phyloP scores from a whole-genome alignment of 208 protist genomes.

The Leishmania gerbilli region DNA sequence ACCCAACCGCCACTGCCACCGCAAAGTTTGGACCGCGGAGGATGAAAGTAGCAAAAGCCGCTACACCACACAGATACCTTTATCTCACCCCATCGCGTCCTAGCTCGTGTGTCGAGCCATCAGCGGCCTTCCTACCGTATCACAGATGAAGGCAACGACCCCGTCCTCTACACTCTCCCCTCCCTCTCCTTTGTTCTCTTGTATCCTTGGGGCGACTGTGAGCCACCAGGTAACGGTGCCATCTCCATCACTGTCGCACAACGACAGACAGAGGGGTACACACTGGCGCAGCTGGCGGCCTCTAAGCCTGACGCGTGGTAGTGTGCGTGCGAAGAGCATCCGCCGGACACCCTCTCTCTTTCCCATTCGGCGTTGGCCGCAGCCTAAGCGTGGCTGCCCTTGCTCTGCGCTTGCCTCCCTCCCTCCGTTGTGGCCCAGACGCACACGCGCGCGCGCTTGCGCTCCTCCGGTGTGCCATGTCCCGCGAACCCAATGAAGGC shows the following conservation, averaged over 20 bases:
- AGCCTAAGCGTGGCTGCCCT: not conserved
- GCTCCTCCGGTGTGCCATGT: slow-evolving; percentile 2
- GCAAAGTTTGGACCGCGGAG: not conserved
- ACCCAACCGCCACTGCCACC: not conserved
- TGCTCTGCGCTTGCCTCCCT: not conserved
- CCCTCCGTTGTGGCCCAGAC: not conserved
- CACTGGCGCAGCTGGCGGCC: not conserved
- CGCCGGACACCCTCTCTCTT: not conserved
- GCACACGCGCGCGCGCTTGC: not conserved
- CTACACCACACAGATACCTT: not conserved
- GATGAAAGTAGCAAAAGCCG: not conserved
- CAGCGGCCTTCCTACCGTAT: not conserved
- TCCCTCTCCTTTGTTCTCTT: not conserved
- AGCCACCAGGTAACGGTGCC: not conserved
- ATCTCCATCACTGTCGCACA: not conserved
- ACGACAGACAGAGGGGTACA: not conserved
- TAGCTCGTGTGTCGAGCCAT: not conserved
- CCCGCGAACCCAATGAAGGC: slow-evolving; percentile 8
- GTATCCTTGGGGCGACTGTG: not conserved
- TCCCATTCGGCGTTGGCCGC: not conserved
- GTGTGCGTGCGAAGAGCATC: not conserved
- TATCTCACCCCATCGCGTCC: not conserved
- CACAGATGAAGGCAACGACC: not conserved
- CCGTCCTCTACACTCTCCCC: not conserved
- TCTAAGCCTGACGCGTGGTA: not conserved